phyloP scores from a whole-genome alignment of 495 filamentous ascomycete genomes.

The Aspergillus conjunctus region DNA sequence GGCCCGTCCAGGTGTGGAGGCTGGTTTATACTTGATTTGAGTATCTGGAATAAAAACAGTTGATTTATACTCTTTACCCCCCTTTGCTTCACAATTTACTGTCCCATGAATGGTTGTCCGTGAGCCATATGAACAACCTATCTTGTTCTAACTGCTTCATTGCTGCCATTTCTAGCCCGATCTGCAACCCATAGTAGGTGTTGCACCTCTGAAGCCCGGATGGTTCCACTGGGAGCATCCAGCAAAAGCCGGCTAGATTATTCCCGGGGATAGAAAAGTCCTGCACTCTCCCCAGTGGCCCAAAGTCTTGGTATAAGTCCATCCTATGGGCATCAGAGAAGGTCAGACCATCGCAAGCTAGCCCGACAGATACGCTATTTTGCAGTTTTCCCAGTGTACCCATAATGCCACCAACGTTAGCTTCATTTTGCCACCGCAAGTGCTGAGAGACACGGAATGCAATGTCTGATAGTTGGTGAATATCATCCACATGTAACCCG shows the following conservation, averaged over 20 bases:
- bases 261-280: neutral
- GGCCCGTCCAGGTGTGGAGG: too few relatives aligned
- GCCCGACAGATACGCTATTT: neutral
- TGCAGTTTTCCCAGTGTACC: neutral
- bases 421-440: neutral
- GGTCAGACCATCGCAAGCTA: neutral
- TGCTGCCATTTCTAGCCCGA: neutral
- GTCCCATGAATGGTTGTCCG: too few relatives aligned
- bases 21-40: too few relatives aligned
- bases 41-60: too few relatives aligned
- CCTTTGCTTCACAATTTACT: too few relatives aligned
- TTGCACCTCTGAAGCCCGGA: neutral
- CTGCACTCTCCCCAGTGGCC: neutral
- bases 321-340: neutral
- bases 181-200: neutral
- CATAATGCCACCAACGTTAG: neutral
- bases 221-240: neutral
- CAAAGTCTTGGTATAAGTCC: neutral
- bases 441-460: neutral
- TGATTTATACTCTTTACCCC: too few relatives aligned
- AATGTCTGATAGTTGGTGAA: neutral
- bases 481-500: neutral
- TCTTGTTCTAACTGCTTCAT: conserved; percentile 1
- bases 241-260: neutral
- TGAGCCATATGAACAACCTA: neutral